Conservation (phyloP, 169 alveolate genomes). For the Cyclospora cayetanensis region DNA sequence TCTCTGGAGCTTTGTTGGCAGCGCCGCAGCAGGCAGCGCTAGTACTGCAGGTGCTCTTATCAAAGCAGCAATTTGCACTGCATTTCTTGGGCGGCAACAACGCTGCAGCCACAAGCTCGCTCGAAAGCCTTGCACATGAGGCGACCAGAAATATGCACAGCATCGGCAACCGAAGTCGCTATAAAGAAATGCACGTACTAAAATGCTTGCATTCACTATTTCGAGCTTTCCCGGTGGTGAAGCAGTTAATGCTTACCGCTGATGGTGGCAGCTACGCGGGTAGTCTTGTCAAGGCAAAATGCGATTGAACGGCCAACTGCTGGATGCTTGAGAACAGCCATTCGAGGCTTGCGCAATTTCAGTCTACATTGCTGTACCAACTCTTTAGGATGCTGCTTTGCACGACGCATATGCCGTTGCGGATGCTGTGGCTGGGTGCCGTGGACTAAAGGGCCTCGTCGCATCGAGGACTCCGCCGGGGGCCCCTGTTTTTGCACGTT, state of each 20-base stretch:
- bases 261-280: conserved; percentile 55
- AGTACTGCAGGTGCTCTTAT: neutral
- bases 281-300: conserved; percentile 12
- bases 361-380: conserved; percentile 44
- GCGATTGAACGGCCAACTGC: conserved; percentile 28
- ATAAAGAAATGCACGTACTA: too few species aligned
- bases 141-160: neutral
- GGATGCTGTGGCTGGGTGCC: conserved; percentile 14
- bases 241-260: neutral
- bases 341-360: conserved; percentile 5
- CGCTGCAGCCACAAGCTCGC: neutral
- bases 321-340: conserved; percentile 38
- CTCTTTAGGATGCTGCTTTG: too few species aligned
- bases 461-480: neutral
- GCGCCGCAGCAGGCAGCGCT: neutral
- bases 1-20: neutral
- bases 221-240: neutral
- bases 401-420: neutral
- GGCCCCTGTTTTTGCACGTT: conserved; percentile 8
- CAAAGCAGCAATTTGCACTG: neutral
- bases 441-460: neutral
- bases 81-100: neutral
- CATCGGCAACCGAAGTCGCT: neutral
- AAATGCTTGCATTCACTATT: neutral
- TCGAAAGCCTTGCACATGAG: neutral